Conservation (phyloP, 768 basidiomycete genomes). For the Russula lepida region DNA sequence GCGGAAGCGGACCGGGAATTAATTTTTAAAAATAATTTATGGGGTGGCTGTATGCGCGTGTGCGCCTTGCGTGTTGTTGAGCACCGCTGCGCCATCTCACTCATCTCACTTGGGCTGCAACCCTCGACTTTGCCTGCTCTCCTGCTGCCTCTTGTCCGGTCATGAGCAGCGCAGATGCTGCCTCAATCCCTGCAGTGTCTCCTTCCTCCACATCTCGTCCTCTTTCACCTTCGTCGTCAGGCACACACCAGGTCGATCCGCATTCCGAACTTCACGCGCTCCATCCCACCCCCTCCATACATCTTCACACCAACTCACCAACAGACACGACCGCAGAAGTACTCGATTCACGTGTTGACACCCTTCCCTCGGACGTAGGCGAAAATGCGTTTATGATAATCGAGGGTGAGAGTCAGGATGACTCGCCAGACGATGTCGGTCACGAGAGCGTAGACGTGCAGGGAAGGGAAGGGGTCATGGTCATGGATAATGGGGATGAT, state of each 20-base stretch:
- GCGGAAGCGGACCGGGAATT: background rate
- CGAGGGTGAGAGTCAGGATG: conserved; percentile 17
- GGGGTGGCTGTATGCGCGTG: background rate
- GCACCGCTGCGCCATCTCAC: background rate
- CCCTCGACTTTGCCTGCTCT: conserved; percentile 4
- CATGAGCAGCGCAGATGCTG: conserved; percentile 39
- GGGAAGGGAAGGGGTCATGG: conserved; percentile 36
- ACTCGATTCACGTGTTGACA: conserved; percentile 8
- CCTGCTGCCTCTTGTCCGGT: conserved; percentile 20
- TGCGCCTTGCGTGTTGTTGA: conserved; percentile 5
- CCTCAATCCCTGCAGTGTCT: conserved; percentile 24
- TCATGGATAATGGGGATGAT: conserved; percentile 38
- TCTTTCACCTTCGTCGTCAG: conserved; percentile 24
- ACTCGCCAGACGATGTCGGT: conserved; percentile 3
- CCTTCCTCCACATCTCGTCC: conserved; percentile 28
- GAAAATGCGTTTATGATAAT: conserved; percentile 20
- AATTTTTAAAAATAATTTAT: background rate
- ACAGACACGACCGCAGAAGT: conserved; percentile 3
- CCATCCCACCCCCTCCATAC: conserved; percentile 24
- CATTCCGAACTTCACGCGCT: conserved; percentile 19
- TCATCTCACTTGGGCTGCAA: conserved; percentile 2
- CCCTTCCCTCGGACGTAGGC: conserved; percentile 9
- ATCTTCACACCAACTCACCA: conserved; percentile 22
- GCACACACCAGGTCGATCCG: conserved; percentile 27
- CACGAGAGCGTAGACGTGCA: conserved; percentile 33